Conservation (phyloP, 352 stramenopile genomes). For the Phytophthora parvispora region DNA sequence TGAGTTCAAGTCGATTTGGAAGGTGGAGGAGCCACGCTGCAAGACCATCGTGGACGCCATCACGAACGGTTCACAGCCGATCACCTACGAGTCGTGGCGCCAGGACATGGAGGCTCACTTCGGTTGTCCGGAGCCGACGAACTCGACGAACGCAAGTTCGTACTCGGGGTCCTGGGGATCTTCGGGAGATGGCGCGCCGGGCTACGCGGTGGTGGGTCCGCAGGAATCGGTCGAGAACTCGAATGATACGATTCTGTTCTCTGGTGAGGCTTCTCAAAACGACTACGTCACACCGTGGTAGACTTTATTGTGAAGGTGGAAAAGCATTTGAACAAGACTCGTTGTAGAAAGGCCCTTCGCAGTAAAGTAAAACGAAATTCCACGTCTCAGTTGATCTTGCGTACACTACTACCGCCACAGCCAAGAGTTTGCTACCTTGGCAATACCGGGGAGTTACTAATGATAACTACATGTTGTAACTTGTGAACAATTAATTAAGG, state of each 20-base stretch:
- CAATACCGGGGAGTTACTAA: no score
- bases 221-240: conserved; percentile 3
- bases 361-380: no score
- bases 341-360: no score
- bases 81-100: conserved; percentile 37
- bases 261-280: not conserved
- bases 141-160: conserved; percentile 11
- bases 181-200: not conserved
- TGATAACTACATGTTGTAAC: no score
- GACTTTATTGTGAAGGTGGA: no score
- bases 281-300: not conserved
- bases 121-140: conserved; percentile 36
- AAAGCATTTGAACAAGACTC: no score
- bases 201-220: not conserved
- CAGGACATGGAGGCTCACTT: conserved; percentile 45
- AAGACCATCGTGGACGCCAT: conserved; percentile 51
- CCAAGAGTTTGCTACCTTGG: no score
- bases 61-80: conserved; percentile 29
- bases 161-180: not conserved
- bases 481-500: no score
- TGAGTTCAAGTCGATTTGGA: conserved; percentile 53
- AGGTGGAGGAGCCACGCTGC: conserved; percentile 37
- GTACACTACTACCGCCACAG: no score
- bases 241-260: conserved; percentile 31
- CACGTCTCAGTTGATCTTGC: no score